Conservation (phyloP, 169 alveolate species). For the Miamiensis avidus region DNA sequence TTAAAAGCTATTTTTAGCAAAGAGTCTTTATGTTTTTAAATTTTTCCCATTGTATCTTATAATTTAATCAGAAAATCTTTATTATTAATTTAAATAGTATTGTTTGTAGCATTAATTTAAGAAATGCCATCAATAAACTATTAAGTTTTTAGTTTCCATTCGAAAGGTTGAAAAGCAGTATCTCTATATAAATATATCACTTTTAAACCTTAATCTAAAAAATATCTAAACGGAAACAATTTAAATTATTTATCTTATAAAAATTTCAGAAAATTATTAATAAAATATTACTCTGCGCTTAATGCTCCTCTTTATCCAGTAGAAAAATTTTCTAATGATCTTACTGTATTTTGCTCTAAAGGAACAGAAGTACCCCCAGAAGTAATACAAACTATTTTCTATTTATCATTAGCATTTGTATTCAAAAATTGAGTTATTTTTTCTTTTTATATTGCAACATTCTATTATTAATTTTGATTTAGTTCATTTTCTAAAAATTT, state of each 20-base stretch:
- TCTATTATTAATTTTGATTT: too few relatives aligned
- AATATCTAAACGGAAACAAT: too few relatives aligned
- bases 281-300: constrained; percentile 62
- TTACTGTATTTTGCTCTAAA: constrained; percentile 82
- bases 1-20: constrained; percentile 58
- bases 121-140: background rate
- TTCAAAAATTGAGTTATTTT: too few relatives aligned
- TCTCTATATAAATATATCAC: constrained; percentile 71
- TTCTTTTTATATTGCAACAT: background rate
- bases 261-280: background rate
- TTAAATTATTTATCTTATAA: too few relatives aligned
- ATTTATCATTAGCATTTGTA: background rate
- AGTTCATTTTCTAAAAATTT: too few relatives aligned
- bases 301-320: constrained; percentile 89
- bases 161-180: constrained; percentile 60
- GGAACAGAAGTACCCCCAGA: constrained; percentile 93
- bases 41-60: too few relatives aligned
- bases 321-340: constrained; percentile 88
- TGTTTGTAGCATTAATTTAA: too few relatives aligned
- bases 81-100: too few relatives aligned
- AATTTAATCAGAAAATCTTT: too few relatives aligned
- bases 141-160: constrained; percentile 16
- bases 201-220: constrained; percentile 60
- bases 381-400: constrained; percentile 71
- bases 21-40: constrained; percentile 32